Conservation (phyloP, 2,329 filamentous ascomycete genomes). For the Cladosporium sp. region DNA sequence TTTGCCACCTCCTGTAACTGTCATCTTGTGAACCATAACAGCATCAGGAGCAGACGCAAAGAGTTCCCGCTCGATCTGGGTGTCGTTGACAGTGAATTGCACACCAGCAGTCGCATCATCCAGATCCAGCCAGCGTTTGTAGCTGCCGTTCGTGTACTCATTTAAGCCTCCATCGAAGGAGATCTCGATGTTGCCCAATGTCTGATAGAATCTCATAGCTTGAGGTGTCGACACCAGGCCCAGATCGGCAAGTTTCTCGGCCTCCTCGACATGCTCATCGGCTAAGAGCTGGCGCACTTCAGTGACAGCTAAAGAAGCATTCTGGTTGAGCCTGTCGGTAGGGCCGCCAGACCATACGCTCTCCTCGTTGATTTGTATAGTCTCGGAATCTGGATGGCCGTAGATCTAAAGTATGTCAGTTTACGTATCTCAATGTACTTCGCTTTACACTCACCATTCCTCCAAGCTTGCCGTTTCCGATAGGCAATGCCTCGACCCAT, state of each 20-base stretch:
- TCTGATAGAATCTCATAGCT: constrained; percentile 12
- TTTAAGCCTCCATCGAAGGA: constrained; percentile 15
- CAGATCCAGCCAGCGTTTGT: constrained; percentile 17
- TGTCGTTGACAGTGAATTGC: constrained; percentile 15
- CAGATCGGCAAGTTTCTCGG: constrained; percentile 14
- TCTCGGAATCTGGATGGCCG: constrained; percentile 9
- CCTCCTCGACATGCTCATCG: constrained; percentile 11
- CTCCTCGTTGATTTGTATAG: constrained; percentile 17
- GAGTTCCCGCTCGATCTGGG: constrained; percentile 7
- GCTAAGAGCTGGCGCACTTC: constrained; percentile 9
- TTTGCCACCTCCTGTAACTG: constrained; percentile 4
- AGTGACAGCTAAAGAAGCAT: constrained; percentile 10
- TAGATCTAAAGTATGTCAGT: neutral
- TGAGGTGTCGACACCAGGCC: constrained; percentile 16
- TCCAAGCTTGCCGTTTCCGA: constrained; percentile 14
- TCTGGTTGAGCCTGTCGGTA: constrained; percentile 13
- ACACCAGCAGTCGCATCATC: constrained; percentile 16
- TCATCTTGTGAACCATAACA: constrained; percentile 13
- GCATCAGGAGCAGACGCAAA: constrained; percentile 14
- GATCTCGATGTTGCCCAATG: constrained; percentile 14
- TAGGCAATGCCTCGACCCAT: constrained; percentile 14
- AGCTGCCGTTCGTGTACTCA: constrained; percentile 12
- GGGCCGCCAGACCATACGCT: constrained; percentile 18
- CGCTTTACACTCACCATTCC: neutral
- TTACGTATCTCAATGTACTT: neutral